Evolutionary conservation across 75 land plant species (phyloP), one percentile per base, ranked within the genome.

Genomic region (Chamaecyparis obtusa): DNA sequence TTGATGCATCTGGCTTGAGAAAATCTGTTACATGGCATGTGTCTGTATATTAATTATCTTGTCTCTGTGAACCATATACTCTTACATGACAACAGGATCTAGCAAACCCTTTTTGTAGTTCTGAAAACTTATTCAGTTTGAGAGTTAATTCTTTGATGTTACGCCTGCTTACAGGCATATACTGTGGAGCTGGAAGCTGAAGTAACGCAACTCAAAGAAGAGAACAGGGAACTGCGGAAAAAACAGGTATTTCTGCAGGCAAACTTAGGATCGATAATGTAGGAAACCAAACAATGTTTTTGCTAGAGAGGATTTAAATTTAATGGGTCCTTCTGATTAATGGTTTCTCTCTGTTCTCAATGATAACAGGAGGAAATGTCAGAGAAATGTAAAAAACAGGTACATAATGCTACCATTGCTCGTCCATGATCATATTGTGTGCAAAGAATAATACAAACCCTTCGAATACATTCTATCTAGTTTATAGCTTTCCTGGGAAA

Each of bases 141-240:
- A 80, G 39, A 24, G 43, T 80, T 43, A 43, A 43, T 80, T 48
- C 82, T 79, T 81, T 3, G 24, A 27, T 43, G 46, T 46, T 27
- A 44, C 46, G 11, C 32, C 10, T 87, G 84, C 71, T 75, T 39
- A 0, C 87, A 96, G 97, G 97, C 97, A 54, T 95, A 96, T 85
- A 96, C 95, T 1, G 91, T 93, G 84, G 96, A 95, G 88, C 85
- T 95, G 91, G 96, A 95, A 91, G 93, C 95, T 85, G 96, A 95
- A 89, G 93, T 95, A 37, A 87, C 96, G 83, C 92, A 94, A 83
- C 91, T 95, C n/a, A 95, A 94, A 87, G 95, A 95, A 84, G 93
- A 94, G 85, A 94, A 95, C 85, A 69, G 86, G 67, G 91, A 89
- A 84, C 84, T 95, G 81, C 84, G 86, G 89, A 91, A 89, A 88